A percentile compares a stretch with the other conserved stretches of the same genome.
Conservation (phyloP, 495 filamentous ascomycete species). For the Penicillium crystallinum region DNA sequence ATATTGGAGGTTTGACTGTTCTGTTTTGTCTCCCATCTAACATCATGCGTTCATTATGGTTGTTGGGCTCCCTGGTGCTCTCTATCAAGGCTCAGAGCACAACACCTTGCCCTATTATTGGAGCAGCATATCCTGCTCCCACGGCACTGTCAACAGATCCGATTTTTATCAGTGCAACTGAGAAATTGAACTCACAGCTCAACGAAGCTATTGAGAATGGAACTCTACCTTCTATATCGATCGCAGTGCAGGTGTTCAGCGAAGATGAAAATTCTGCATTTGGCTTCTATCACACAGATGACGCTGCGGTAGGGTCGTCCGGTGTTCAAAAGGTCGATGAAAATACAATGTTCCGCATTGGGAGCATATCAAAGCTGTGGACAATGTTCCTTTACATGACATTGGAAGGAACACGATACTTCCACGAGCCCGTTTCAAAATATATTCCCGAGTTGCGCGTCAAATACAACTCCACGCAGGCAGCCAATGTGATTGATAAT, state of each 20-base stretch:
- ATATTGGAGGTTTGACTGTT: background rate
- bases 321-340: constrained; percentile 36
- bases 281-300: constrained; percentile 6
- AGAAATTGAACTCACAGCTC: constrained; percentile 26
- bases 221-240: constrained; percentile 39
- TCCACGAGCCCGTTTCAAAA: constrained; percentile 38
- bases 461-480: constrained; percentile 2
- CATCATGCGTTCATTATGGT: background rate
- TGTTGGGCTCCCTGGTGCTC: background rate
- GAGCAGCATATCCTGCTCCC: constrained; percentile 47
- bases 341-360: constrained; percentile 48
- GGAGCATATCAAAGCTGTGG: constrained; percentile 47
- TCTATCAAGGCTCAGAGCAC: background rate
- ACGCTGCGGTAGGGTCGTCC: constrained; percentile 11
- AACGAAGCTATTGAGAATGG: constrained; percentile 12
- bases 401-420: constrained; percentile 37
- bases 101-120: constrained; percentile 38
- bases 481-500: constrained; percentile 29
- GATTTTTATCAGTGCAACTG: constrained; percentile 17
- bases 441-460: constrained; percentile 50
- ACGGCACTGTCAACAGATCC: constrained; percentile 4
- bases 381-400: constrained; percentile 44
- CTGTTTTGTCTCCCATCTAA: background rate
- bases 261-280: constrained; percentile 3
- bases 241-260: constrained; percentile 32